Conservation (phyloP, 192 early-diverging fungal genomes). For the Martensiomyces pterosporus region DNA sequence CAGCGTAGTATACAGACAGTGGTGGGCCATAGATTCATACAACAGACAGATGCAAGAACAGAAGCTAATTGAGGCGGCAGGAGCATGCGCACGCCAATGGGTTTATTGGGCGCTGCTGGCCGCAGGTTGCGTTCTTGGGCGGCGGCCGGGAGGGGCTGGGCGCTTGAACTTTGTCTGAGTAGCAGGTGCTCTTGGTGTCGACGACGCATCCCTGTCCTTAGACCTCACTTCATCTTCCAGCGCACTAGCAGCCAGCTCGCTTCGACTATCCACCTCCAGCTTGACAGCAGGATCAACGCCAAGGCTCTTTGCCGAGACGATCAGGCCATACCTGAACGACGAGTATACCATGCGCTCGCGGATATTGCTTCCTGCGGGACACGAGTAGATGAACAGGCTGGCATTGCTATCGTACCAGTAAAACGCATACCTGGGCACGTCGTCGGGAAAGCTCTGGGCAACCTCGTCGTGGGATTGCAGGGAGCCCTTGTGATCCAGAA, state of each 20-base stretch:
- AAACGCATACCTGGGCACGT: constrained; percentile 63
- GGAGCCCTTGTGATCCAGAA: constrained; percentile 40
- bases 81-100: no score
- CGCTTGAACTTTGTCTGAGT: constrained; percentile 38
- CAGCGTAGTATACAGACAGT: no score
- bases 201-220: neutral
- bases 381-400: constrained; percentile 77
- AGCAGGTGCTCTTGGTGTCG: constrained; percentile 5
- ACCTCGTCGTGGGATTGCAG: constrained; percentile 50
- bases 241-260: constrained; percentile 54
- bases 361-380: constrained; percentile 77
- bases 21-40: no score
- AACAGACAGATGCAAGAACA: no score
- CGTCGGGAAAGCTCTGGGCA: constrained; percentile 47
- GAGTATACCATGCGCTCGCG: constrained; percentile 91
- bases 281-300: constrained; percentile 60
- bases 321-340: constrained; percentile 61
- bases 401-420: constrained; percentile 38
- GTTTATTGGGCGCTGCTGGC: neutral
- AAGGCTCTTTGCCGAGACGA: constrained; percentile 54
- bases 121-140: constrained; percentile 17
- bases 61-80: no score
- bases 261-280: constrained; percentile 61
- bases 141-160: constrained; percentile 37
- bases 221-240: constrained; percentile 53